Evolutionary conservation across 805 yeast genomes (phyloP).

Genomic region (Maudiozyma serrabonitensis): DNA sequence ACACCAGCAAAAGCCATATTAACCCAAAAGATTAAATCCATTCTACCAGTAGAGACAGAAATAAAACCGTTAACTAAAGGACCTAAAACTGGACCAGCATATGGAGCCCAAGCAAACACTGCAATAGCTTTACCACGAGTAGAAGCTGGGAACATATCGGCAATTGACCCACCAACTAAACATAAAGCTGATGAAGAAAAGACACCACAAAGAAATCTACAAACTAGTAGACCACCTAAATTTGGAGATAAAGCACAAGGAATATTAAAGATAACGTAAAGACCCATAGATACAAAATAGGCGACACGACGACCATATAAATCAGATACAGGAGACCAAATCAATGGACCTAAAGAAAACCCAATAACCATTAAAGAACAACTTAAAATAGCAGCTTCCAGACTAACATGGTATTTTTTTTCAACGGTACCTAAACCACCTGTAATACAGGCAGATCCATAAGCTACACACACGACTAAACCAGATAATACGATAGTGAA

Average conservation of each 20-base stretch:
- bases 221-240: conserved; percentile 68
- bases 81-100: conserved; percentile 86
- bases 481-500: conserved; percentile 62
- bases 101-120: conserved; percentile 84
- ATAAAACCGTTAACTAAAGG: conserved; percentile 85
- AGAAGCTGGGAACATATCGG: conserved; percentile 75
- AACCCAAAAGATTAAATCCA: conserved; percentile 76
- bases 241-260: conserved; percentile 82
- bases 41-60: conserved; percentile 55
- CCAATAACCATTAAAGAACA: conserved; percentile 87
- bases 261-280: conserved; percentile 71
- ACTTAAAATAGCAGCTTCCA: conserved; percentile 69
- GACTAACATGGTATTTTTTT: conserved; percentile 57
- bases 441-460: conserved; percentile 84
- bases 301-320: conserved; percentile 80
- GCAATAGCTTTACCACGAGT: conserved; percentile 87
- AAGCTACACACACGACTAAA: conserved; percentile 81
- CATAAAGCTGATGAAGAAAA: conserved; percentile 76
- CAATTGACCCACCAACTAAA: conserved; percentile 83
- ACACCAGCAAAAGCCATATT: conserved; percentile 87
- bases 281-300: conserved; percentile 62
- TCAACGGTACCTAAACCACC: conserved; percentile 69
- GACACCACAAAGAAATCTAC: conserved; percentile 83
- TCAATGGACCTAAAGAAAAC: conserved; percentile 73
- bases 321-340: conserved; percentile 87